phyloP scores from a whole-genome alignment of 2,329 filamentous ascomycete species.

The Cytospora chrysosperma region DNA sequence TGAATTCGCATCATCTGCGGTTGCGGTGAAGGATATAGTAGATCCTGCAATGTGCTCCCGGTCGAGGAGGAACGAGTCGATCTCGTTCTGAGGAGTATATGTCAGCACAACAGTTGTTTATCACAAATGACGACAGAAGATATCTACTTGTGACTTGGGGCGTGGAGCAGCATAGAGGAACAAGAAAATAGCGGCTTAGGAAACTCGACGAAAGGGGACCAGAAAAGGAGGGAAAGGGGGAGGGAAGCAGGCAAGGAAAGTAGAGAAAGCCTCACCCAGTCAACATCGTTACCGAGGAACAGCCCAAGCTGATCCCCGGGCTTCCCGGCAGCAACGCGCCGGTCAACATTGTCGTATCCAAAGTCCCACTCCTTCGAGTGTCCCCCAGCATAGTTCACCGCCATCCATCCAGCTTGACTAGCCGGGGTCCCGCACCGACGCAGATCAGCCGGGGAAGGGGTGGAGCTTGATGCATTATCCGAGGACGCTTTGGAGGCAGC shows the following conservation, averaged over 20 bases:
- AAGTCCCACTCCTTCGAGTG: conserved; percentile 27
- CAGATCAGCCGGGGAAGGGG: background rate
- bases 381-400: conserved; percentile 22
- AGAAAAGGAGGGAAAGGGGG: background rate
- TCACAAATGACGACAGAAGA: background rate
- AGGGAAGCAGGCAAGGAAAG: no score
- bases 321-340: conserved; percentile 4
- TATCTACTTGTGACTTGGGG: background rate
- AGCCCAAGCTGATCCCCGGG: background rate
- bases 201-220: no score
- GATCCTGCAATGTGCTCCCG: conserved; percentile 6
- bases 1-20: background rate
- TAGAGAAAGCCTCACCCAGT: conserved; percentile 19
- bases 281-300: conserved; percentile 6
- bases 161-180: background rate
- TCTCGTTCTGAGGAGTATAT: conserved; percentile 2
- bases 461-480: background rate
- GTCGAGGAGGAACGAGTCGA: conserved; percentile 23
- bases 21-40: background rate
- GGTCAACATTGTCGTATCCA: conserved; percentile 9
- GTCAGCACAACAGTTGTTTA: background rate
- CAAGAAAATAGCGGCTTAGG: no score
- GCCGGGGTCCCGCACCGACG: background rate
- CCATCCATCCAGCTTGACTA: background rate
- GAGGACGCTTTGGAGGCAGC: background rate